phyloP scores from a whole-genome alignment of 371 early-diverging fungal species.

The Syncephalis fuscata region DNA sequence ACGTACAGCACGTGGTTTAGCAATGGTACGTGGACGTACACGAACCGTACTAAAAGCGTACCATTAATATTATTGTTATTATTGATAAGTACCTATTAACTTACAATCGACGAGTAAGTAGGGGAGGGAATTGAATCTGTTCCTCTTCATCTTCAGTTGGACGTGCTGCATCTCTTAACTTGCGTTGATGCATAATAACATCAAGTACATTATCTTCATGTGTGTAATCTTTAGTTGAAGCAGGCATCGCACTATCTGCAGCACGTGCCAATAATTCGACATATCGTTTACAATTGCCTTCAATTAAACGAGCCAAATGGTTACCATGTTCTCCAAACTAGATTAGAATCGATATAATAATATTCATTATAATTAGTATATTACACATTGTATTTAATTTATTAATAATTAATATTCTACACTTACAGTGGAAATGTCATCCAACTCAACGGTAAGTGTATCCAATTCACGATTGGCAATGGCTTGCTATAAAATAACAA shows the following conservation, averaged over 20 bases:
- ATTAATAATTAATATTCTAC: too few species aligned
- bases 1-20: slow-evolving; percentile 66
- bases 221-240: slow-evolving; percentile 32
- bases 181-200: slow-evolving; percentile 75
- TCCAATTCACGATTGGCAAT: slow-evolving; percentile 36
- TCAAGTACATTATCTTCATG: slow-evolving; percentile 73
- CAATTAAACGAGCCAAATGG: slow-evolving; percentile 11
- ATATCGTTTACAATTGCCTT: slow-evolving; percentile 69
- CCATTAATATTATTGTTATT: background rate
- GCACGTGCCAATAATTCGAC: slow-evolving; percentile 55
- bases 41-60: slow-evolving; percentile 70
- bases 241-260: slow-evolving; percentile 60
- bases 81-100: slow-evolving; percentile 9
- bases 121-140: slow-evolving; percentile 48
- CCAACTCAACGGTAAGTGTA: slow-evolving; percentile 32
- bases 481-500: slow-evolving; percentile 21
- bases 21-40: slow-evolving; percentile 53
- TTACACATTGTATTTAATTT: too few species aligned
- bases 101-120: slow-evolving; percentile 75
- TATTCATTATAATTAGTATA: background rate
- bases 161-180: slow-evolving; percentile 42
- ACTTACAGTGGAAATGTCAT: slow-evolving; percentile 32
- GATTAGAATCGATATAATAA: background rate
- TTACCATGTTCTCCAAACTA: background rate
- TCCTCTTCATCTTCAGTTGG: slow-evolving; percentile 19